A percentile compares a stretch with the other conserved stretches of the same genome.
These are phyloP conservation scores for Fusarium albidum DNA, from an alignment of 2,329 filamentous ascomycete genomes.

Conservation along the genomic window DNA sequence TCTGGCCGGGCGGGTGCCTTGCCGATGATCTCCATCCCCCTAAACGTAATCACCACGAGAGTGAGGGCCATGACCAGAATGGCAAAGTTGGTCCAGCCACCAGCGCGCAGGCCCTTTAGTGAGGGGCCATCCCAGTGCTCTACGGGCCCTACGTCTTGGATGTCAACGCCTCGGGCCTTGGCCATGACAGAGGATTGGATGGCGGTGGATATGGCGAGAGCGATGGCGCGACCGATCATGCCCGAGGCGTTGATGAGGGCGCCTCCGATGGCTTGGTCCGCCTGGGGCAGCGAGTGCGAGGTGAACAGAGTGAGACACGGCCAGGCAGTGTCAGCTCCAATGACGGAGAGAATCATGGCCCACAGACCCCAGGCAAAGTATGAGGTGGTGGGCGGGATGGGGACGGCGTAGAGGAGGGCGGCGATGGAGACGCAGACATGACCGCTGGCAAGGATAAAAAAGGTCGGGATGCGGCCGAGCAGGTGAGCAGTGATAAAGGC, in stretches of 20 bases:
- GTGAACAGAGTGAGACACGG: constrained; percentile 72
- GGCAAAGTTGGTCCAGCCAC: constrained; percentile 61
- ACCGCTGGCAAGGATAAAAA: constrained; percentile 65
- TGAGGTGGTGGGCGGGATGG: constrained; percentile 65
- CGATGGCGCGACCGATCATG: constrained; percentile 71
- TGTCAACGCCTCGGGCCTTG: constrained; percentile 50
- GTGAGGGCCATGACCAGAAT: constrained; percentile 53
- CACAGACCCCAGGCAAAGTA: constrained; percentile 75
- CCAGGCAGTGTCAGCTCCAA: constrained; percentile 73
- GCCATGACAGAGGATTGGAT: constrained; percentile 70
- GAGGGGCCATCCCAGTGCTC: constrained; percentile 55
- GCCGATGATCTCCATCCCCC: constrained; percentile 62
- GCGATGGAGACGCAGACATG: constrained; percentile 63
- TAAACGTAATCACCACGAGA: constrained; percentile 58
- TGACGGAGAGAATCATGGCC: constrained; percentile 71
- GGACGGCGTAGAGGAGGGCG: constrained; percentile 68
- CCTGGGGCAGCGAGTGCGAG: constrained; percentile 66
- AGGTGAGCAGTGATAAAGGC: constrained; percentile 64
- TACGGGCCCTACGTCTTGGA: constrained; percentile 55
- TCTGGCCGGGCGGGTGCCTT: constrained; percentile 41
- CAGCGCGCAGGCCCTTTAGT: constrained; percentile 57
- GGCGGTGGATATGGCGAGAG: constrained; percentile 70
- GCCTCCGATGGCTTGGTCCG: constrained; percentile 73
- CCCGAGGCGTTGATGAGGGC: constrained; percentile 73
- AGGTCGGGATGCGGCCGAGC: constrained; percentile 65